Conservation (phyloP, 805 yeast species). For the Teunomyces tritomae region DNA sequence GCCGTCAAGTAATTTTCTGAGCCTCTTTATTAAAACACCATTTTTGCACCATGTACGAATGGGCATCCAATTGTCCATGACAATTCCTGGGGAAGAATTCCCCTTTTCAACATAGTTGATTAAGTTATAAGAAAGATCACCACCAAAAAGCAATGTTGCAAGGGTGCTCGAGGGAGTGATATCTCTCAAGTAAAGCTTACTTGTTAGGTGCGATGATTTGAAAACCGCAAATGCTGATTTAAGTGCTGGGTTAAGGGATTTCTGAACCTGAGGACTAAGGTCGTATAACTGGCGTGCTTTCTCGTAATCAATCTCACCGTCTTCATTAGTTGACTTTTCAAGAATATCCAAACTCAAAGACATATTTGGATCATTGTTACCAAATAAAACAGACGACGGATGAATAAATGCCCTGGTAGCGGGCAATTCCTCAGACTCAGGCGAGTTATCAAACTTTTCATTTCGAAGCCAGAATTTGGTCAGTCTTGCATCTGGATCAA, state of each 20-base stretch:
- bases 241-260: slow-evolving; percentile 29
- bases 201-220: slow-evolving; percentile 56
- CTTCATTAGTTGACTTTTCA: slow-evolving; percentile 28
- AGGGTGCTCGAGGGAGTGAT: slow-evolving; percentile 76
- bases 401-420: slow-evolving; percentile 77
- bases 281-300: slow-evolving; percentile 34
- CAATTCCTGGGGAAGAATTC: slow-evolving; percentile 74
- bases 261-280: slow-evolving; percentile 37
- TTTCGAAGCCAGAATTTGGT: slow-evolving; percentile 73
- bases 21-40: slow-evolving; percentile 75
- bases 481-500: slow-evolving; percentile 77
- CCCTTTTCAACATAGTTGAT: slow-evolving; percentile 38
- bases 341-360: slow-evolving; percentile 10
- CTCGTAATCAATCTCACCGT: slow-evolving; percentile 37
- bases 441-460: slow-evolving; percentile 41
- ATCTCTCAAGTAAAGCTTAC: slow-evolving; percentile 68
- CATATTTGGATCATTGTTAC: slow-evolving; percentile 28
- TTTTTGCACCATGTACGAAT: slow-evolving; percentile 91
- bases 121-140: slow-evolving; percentile 60
- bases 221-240: slow-evolving; percentile 64
- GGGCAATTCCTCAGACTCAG: slow-evolving; percentile 35
- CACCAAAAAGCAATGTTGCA: slow-evolving; percentile 79
- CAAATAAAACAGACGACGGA: slow-evolving; percentile 78
- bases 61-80: slow-evolving; percentile 87
- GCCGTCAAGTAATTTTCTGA: slow-evolving; percentile 63